These are phyloP conservation scores for Poteriospumella lacustris DNA, from an alignment of 108 stramenopile species.

Conservation along the genomic window DNA sequence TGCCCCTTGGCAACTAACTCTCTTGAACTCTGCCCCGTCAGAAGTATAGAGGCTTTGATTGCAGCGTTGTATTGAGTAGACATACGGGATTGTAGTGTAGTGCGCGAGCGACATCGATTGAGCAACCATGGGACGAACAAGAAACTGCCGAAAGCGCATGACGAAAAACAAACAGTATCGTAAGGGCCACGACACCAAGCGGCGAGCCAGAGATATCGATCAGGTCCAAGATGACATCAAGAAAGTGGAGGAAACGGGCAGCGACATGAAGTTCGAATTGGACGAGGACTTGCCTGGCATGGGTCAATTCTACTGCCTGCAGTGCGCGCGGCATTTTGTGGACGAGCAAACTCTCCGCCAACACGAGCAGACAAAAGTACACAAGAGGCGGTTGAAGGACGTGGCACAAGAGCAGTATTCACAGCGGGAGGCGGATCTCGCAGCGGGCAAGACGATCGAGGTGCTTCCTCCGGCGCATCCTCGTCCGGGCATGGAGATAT, in stretches of 20 bases:
- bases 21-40: no score
- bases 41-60: no score
- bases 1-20: no score
- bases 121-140: slow-evolving; percentile 2
- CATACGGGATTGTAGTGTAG: no score
- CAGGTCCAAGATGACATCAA: slow-evolving; percentile 82
- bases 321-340: slow-evolving; percentile 86
- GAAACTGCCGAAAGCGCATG: neutral
- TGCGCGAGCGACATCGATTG: no score
- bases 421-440: no score
- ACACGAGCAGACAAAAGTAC: slow-evolving; percentile 75
- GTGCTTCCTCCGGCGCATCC: no score
- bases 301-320: slow-evolving; percentile 93
- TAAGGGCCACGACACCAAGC: neutral
- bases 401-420: no score
- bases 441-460: no score
- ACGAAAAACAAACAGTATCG: slow-evolving; percentile 14
- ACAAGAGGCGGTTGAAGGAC: slow-evolving; percentile 44
- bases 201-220: neutral
- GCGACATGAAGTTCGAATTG: slow-evolving; percentile 60
- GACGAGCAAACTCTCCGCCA: slow-evolving; percentile 76
- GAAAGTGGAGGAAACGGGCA: slow-evolving; percentile 63
- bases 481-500: no score
- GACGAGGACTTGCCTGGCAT: slow-evolving; percentile 95
- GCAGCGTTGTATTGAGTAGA: no score